These are phyloP conservation scores for Dimargaris cristalligena DNA, from an alignment of 192 early-diverging fungal genomes.

Conservation along the genomic window DNA sequence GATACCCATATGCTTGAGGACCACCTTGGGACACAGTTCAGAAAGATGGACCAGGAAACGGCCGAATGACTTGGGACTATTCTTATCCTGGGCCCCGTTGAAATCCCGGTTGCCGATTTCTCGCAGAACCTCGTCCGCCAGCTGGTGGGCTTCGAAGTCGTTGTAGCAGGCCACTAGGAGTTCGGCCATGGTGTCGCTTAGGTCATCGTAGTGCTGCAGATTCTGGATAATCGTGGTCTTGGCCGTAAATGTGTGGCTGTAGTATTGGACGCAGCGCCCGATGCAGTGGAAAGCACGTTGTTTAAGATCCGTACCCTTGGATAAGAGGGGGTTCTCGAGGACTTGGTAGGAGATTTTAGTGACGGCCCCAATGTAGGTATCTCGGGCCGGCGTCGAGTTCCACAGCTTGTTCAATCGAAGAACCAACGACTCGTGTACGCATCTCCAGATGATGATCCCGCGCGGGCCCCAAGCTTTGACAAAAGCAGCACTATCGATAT, in stretches of 20 bases:
- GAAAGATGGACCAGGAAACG: constrained; percentile 69
- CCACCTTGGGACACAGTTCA: constrained; percentile 59
- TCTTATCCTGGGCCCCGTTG: constrained; percentile 49
- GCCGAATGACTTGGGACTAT: constrained; percentile 66
- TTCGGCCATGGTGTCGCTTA: constrained; percentile 67
- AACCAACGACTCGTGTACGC: constrained; percentile 27
- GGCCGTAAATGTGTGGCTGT: constrained; percentile 58
- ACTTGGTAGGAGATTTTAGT: constrained; percentile 60
- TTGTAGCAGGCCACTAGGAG: constrained; percentile 44
- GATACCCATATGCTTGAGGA: constrained; percentile 78
- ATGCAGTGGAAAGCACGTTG: constrained; percentile 43
- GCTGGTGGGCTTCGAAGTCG: constrained; percentile 41
- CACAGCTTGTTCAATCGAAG: constrained; percentile 54
- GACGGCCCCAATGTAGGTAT: constrained; percentile 50
- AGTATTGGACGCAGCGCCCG: constrained; percentile 45
- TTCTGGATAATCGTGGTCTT: constrained; percentile 66
- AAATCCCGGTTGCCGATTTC: constrained; percentile 44
- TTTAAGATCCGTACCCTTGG: constrained; percentile 38
- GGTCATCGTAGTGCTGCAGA: constrained; percentile 71
- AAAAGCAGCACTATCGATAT: constrained; percentile 34
- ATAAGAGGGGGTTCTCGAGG: constrained; percentile 46
- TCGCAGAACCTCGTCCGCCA: constrained; percentile 56
- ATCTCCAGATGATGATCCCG: constrained; percentile 32
- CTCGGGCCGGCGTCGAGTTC: constrained; percentile 48
- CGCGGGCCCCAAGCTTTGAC: constrained; percentile 34